Base-by-base conservation (phyloP, 495 filamentous ascomycete genomes). In the Penicillium coprophilum region DNA sequence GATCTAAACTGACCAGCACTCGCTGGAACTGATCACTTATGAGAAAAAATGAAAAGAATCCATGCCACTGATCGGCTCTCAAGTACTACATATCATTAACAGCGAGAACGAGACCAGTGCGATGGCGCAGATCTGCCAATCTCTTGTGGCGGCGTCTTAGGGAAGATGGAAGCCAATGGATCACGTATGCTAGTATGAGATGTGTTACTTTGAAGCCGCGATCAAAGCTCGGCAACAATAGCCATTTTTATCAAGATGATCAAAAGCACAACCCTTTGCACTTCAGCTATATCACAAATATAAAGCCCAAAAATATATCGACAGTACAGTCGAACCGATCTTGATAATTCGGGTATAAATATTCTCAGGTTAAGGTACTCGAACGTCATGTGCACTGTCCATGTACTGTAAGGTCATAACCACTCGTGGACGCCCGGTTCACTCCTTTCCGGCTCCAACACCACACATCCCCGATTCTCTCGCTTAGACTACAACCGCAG, bases 181-280 rank as follows among this genome's bases (percentile, higher is more conserved):
- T 90, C 51, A 82, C 80, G n/a, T 91, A 91, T 79, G 80, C 88
- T n/a, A 75, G 88, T 59, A 72, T 91, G 70, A 82, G 87, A 63
- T 85, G 79, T 12, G 51, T 88, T 46, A 87, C 83, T 24, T 38
- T 59, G 3, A 59, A 59, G 56, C 50, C 50, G 30, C 19, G 39
- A 27, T 34, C 12, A 34, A 13, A n/a, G 15, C 24, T n/a, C 44
- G 30, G 15, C 13, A 9, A 30, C 34, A 17, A 17, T 38, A 2
- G n/a, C 34, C 6, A 38, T 38, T 38, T n/a, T 7, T 9, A 17
- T 0, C 34, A 38, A 38, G 5, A 9, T 17, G n/a, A n/a, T 7
- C 17, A 38, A 4, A 28, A 21, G 19, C 12, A 13, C 12, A 4
- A 20, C 11, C 9, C 10, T 23, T 17, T 12, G 3, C n/a, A 17